These are phyloP conservation scores for Solanum paucissectum DNA, from an alignment of 257 asterid genomes.

Conservation along the genomic window DNA sequence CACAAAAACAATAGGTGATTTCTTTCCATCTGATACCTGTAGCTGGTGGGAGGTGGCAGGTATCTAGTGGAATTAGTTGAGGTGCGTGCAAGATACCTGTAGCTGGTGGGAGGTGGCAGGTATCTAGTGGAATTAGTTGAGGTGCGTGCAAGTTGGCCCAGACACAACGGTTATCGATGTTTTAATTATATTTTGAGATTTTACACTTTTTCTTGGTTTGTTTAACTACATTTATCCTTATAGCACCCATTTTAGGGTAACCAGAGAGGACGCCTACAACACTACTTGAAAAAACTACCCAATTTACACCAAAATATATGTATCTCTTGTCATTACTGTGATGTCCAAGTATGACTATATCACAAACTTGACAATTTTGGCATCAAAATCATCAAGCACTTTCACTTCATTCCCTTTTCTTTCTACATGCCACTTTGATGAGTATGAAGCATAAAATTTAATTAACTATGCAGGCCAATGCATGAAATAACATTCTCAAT, in stretches of 20 bases:
- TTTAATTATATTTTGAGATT: neutral
- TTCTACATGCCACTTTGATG: neutral
- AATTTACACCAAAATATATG: neutral
- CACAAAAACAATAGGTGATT: neutral
- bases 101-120: neutral
- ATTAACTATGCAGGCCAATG: conserved; percentile 67
- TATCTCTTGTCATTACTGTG: neutral
- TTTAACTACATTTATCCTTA: neutral
- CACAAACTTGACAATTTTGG: neutral
- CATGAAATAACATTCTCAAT: conserved; percentile 96
- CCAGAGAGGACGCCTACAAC: neutral
- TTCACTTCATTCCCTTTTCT: neutral
- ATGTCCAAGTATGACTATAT: neutral
- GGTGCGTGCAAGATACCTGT: neutral
- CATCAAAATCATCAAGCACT: neutral
- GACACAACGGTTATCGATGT: neutral
- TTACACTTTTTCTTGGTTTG: neutral
- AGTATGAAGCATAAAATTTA: neutral
- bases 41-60: neutral
- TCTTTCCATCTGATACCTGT: neutral
- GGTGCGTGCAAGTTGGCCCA: neutral
- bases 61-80: neutral
- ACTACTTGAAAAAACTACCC: neutral
- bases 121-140: neutral
- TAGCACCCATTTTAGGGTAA: neutral